Evolutionary conservation across 1,284 basidiomycete species (phyloP).

Genomic region (Chondrostereum purpureum): DNA sequence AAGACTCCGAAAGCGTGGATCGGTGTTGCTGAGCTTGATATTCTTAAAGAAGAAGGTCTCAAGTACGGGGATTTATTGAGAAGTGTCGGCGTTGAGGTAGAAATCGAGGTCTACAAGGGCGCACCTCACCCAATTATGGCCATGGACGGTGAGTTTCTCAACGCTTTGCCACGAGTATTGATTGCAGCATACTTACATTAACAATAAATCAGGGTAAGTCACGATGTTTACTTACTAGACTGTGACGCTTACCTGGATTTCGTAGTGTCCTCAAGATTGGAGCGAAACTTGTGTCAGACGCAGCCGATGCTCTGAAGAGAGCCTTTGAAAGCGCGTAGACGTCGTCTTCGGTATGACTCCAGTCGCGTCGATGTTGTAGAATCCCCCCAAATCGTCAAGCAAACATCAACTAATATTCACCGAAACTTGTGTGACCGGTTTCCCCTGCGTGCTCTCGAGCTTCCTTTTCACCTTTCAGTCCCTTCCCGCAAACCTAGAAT

Average conservation of each 20-base stretch:
- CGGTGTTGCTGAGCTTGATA: slow-evolving; percentile 59
- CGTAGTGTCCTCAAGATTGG: slow-evolving; percentile 43
- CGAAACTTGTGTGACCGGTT: slow-evolving; percentile 85
- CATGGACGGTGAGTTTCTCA: slow-evolving; percentile 48
- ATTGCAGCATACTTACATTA: no score
- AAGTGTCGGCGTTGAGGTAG: slow-evolving; percentile 45
- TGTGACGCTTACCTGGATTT: slow-evolving; percentile 9
- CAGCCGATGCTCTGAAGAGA: slow-evolving; percentile 38
- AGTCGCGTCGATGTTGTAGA: slow-evolving; percentile 24
- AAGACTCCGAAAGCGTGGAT: slow-evolving; percentile 57
- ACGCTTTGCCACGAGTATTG: slow-evolving; percentile 2
- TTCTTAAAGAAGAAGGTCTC: slow-evolving; percentile 62
- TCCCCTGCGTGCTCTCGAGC: slow-evolving; percentile 80
- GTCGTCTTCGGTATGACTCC: slow-evolving; percentile 26
- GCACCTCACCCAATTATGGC: slow-evolving; percentile 66
- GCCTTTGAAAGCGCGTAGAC: slow-evolving; percentile 26
- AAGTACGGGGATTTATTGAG: slow-evolving; percentile 57
- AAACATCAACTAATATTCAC: slow-evolving; percentile 60
- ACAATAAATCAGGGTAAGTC: no score
- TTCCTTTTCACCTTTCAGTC: slow-evolving; percentile 88
- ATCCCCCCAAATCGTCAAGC: background rate
- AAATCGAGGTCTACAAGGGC: slow-evolving; percentile 50
- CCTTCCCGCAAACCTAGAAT: slow-evolving; percentile 63
- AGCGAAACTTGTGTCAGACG: slow-evolving; percentile 48
- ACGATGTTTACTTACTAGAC: background rate